Evolutionary conservation across 176 grass and related monocot species (phyloP), one percentile per base, ranked within the genome.

Genomic region (Carex parvula): DNA sequence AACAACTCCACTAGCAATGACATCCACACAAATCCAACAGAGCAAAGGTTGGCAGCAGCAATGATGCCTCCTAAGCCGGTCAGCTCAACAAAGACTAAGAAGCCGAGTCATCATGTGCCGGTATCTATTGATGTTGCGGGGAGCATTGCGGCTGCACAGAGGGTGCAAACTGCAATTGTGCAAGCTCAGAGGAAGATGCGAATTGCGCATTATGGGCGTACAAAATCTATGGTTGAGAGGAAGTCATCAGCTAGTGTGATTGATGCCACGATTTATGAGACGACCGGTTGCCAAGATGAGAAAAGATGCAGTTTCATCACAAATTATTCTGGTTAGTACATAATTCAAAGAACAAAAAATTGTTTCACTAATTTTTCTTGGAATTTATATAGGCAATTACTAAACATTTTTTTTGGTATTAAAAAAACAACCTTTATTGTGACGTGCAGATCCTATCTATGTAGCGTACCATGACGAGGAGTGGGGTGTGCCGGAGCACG

Each of bases 301-400:
- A 97, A 97, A 85, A 89, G 92, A n/a, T 97, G 94, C 92, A 94
- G 90, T 87, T 94, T 97, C 85, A 94, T 97, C 84, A 97, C 94
- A n/a, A 79, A 81, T 4, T 92, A 94, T 87, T 94, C 94, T 30
- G 93, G 93, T 94, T 77, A 67, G 46, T 64, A 82, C 20, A 64
- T 26, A 37, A 74, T 50, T 12, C 22, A 53, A 6, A 14, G 26
- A 10, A 60, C 8, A 21, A 60, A 59, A 24, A 11, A 8, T 15
- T 44, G 33, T 62, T 39, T 39, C 24, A 50, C 53, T 56, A 32
- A 4, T 39, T n/a, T 13, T 82, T 30, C 42, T 18, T 68, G 7
- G 20, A 52, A 82, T 1, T 74, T 52, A 6, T 24, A 74, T 74
- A 24, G 4, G 10, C 22, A 41, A 50, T 65, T 46, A 22, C 35